Conservation (phyloP, 768 basidiomycete genomes). For the Leccinum pellstonianum region DNA sequence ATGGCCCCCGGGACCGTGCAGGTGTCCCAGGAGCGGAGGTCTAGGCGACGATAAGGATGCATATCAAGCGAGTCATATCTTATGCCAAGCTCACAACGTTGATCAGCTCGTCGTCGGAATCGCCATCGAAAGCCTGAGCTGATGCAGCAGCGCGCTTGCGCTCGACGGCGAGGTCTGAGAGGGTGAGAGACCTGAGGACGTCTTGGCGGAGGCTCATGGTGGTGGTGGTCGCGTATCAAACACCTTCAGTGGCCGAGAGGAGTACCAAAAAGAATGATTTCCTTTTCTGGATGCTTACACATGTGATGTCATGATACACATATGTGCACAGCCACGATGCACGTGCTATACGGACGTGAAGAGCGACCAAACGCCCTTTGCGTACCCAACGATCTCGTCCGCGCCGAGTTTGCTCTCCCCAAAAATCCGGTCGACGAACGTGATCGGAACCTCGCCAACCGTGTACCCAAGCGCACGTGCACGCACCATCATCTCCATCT, state of each 20-base stretch:
- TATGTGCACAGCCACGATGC: constrained; percentile 5
- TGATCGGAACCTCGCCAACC: constrained; percentile 90
- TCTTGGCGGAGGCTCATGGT: constrained; percentile 71
- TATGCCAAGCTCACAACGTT: constrained; percentile 54
- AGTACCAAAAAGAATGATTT: constrained; percentile 1
- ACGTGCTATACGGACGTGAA: constrained; percentile 63
- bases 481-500: constrained; percentile 98
- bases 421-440: constrained; percentile 91
- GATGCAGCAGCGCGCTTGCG: constrained; percentile 18
- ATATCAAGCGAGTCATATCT: constrained; percentile 1
- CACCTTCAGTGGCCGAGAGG: background rate
- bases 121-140: constrained; percentile 36
- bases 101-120: constrained; percentile 68
- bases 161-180: constrained; percentile 33
- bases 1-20: constrained; percentile 54
- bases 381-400: constrained; percentile 84
- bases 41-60: constrained; percentile 35
- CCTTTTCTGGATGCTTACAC: constrained; percentile 20
- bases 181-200: constrained; percentile 57
- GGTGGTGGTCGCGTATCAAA: constrained; percentile 38
- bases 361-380: constrained; percentile 79
- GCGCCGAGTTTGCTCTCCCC: constrained; percentile 92
- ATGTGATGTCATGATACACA: constrained; percentile 20
- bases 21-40: constrained; percentile 70
- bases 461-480: constrained; percentile 81